Conservation (phyloP, 2,329 filamentous ascomycete genomes). For the Dothideomycetidae sp. region DNA sequence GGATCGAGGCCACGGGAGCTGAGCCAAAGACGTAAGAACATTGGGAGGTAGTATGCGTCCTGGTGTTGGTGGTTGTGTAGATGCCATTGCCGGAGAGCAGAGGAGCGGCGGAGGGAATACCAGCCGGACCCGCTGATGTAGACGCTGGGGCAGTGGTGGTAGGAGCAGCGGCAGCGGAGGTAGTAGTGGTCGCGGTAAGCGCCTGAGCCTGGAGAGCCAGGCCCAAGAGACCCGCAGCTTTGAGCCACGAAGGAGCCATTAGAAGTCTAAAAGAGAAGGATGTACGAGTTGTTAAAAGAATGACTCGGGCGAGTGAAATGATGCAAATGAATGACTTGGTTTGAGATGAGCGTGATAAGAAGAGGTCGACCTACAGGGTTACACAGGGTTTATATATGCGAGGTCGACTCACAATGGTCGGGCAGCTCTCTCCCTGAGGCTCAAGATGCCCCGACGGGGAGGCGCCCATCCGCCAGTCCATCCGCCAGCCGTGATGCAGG, state of each 20-base stretch:
- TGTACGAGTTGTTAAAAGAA: slow-evolving; percentile 1
- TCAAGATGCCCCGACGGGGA: too few relatives aligned
- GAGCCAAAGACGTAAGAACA: neutral
- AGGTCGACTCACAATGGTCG: neutral
- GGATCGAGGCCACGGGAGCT: neutral
- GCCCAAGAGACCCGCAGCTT: slow-evolving; percentile 2
- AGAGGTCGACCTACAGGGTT: neutral
- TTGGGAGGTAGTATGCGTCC: slow-evolving; percentile 1
- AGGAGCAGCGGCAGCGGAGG: neutral
- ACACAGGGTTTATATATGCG: neutral
- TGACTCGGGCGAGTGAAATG: slow-evolving; percentile 1
- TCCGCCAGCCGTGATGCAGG: neutral
- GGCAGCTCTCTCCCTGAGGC: too few relatives aligned
- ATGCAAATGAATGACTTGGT: slow-evolving; percentile 3
- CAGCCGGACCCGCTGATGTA: too few relatives aligned
- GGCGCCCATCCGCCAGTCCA: too few relatives aligned
- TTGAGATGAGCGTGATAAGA: neutral
- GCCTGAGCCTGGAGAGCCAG: neutral
- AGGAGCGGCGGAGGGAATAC: neutral
- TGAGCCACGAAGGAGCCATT: slow-evolving; percentile 1
- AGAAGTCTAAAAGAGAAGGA: neutral
- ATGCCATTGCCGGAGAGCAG: neutral
- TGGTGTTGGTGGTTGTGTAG: neutral
- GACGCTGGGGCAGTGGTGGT: neutral
- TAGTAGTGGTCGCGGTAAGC: neutral